Conservation (phyloP, 768 basidiomycete species). For the Mycena galopus region DNA sequence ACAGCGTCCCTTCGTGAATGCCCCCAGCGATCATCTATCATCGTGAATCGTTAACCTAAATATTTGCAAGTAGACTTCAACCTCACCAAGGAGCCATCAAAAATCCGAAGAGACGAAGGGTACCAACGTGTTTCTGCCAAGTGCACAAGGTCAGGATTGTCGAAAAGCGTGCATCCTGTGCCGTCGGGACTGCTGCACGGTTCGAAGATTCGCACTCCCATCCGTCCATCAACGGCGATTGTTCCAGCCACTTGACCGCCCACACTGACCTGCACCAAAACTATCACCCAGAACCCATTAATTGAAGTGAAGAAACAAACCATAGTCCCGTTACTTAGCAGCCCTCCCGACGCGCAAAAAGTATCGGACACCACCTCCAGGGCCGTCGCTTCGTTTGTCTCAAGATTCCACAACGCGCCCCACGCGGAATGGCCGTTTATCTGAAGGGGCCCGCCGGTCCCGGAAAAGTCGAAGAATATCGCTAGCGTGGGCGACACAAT, state of each 20-base stretch:
- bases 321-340: conserved; percentile 51
- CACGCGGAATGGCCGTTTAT: conserved; percentile 47
- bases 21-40: conserved; percentile 49
- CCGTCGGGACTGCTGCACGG: conserved; percentile 43
- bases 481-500: conserved; percentile 43
- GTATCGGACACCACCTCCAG: conserved; percentile 45
- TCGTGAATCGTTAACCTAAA: no score
- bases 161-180: conserved; percentile 44
- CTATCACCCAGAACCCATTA: neutral
- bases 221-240: conserved; percentile 18
- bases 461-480: conserved; percentile 37
- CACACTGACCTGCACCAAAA: conserved; percentile 28
- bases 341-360: conserved; percentile 48
- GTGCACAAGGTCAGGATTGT: conserved; percentile 41
- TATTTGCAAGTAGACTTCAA: conserved; percentile 39
- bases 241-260: conserved; percentile 8
- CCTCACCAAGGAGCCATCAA: conserved; percentile 41
- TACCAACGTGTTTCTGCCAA: conserved; percentile 46
- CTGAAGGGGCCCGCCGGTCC: conserved; percentile 27
- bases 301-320: conserved; percentile 21
- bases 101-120: conserved; percentile 44
- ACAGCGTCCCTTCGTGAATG: conserved; percentile 39
- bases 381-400: conserved; percentile 37
- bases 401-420: conserved; percentile 42
- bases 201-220: conserved; percentile 46